Evolutionary conservation across 768 basidiomycete genomes (phyloP), one percentile per base, ranked within the genome.

Genomic region (Multifurca ochricompacta): DNA sequence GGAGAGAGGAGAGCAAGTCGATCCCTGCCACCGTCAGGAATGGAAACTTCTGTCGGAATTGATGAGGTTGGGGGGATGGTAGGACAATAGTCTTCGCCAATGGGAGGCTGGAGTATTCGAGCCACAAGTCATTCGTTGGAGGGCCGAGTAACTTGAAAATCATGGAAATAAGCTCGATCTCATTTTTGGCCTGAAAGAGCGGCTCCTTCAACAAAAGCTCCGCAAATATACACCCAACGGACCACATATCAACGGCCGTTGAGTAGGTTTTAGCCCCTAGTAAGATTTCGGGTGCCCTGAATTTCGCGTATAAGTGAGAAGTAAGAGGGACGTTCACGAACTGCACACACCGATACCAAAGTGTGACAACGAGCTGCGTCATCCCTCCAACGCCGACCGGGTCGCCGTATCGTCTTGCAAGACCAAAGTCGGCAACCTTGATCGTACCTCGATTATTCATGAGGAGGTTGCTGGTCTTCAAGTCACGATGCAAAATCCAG

Each of bases 401-500:
- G 68, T 98, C 96, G 16, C 96, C 96, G 65, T 91, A 99, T 48
- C 93, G 82, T 63, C 96, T 75, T 14, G 96, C 96, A 27, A 98
- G 80, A 5, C 96, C 96, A 67, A 98, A 99, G 69, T 99, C 96
- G 13, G 96, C 96, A 6, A 99, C 93, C 66, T 98, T 98, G 71
- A 99, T 94, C 34, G 89, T 94, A 1, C 96, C 96, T 7, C 96
- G 84, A 66, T 99, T 99, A 69, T 98, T 99, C 95, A 99, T 95
- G 42, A 99, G 77, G 32, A 99, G 70, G 67, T 99, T 99, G 64
- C 91, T 94, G 18, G 96, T 98, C 69, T 99, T 99, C 56, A 99
- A 69, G 67, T 99, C 96, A 23, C 96, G 84, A 66, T 99, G 96
- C 5, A 99, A 77, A 62, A 98, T 97, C 96, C 96, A 98, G 56